phyloP scores from a whole-genome alignment of 169 alveolate genomes.

The Toxoplasma gondii region DNA sequence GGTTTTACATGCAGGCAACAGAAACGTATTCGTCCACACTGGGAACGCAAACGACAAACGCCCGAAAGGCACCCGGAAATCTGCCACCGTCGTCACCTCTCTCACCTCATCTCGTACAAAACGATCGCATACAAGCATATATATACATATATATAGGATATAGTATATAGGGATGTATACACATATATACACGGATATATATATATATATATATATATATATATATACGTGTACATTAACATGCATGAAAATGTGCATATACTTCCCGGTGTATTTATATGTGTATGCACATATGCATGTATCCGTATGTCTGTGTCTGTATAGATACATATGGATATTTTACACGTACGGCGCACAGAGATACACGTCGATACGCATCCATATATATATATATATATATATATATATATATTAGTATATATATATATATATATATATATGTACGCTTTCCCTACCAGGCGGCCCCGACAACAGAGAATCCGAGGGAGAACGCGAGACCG shows the following conservation, averaged over 20 bases:
- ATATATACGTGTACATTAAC: neutral
- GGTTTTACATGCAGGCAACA: too few species aligned
- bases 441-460: constrained; percentile 65
- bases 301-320: neutral
- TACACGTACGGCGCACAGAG: too few species aligned
- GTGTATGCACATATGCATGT: neutral
- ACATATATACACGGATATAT: neutral
- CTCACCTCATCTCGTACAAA: too few species aligned
- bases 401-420: neutral
- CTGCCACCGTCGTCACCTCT: too few species aligned
- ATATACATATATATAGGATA: too few species aligned
- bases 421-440: neutral
- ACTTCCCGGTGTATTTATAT: neutral
- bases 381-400: too few species aligned
- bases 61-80: too few species aligned
- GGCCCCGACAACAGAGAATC: constrained; percentile 78
- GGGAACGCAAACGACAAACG: too few species aligned
- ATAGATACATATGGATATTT: neutral
- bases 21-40: too few species aligned
- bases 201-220: too few species aligned
- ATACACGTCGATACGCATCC: neutral
- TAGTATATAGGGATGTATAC: neutral
- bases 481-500: constrained; percentile 78
- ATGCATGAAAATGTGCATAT: too few species aligned
- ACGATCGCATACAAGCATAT: too few species aligned